phyloP scores from a whole-genome alignment of 192 early-diverging fungal species.

The Backusella australiensis region DNA sequence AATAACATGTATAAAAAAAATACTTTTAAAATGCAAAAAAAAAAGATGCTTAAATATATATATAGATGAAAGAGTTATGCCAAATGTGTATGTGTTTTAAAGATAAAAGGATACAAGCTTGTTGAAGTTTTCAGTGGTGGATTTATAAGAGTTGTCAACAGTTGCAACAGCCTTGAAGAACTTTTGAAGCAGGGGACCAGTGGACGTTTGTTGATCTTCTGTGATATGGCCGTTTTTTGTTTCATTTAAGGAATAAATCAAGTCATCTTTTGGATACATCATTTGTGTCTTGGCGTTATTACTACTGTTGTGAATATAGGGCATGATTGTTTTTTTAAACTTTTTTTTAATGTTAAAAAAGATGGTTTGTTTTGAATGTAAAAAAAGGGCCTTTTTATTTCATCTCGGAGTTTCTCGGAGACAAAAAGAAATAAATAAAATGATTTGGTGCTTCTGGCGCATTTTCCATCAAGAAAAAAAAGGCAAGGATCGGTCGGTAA shows the following conservation, averaged over 20 bases:
- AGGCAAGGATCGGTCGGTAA: not conserved
- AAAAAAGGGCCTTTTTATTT: not conserved
- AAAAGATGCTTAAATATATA: not conserved
- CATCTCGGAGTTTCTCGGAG: not conserved
- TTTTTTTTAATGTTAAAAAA: not conserved
- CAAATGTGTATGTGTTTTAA: not conserved
- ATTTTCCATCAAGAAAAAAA: not conserved
- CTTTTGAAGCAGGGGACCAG: not conserved
- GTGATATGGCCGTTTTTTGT: not conserved
- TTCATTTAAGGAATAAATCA: not conserved
- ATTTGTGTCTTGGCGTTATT: not conserved
- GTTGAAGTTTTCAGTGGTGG: slow-evolving; percentile 12
- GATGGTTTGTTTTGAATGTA: not conserved
- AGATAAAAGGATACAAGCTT: slow-evolving; percentile 20
- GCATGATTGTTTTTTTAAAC: not conserved
- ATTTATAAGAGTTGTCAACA: slow-evolving; percentile 8
- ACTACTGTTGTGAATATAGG: not conserved
- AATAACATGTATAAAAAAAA: not conserved
- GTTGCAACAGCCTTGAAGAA: not conserved
- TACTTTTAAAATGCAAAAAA: not conserved
- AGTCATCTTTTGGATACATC: not conserved
- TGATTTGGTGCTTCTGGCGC: not conserved
- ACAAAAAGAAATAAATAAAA: not conserved
- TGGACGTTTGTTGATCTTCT: not conserved
- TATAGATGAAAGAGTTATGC: not conserved